A percentile compares a stretch with the other conserved stretches of the same genome.
These are phyloP conservation scores for Nelumbo lutea DNA, from an alignment of 164 flowering plant genomes.

Conservation along the genomic window DNA sequence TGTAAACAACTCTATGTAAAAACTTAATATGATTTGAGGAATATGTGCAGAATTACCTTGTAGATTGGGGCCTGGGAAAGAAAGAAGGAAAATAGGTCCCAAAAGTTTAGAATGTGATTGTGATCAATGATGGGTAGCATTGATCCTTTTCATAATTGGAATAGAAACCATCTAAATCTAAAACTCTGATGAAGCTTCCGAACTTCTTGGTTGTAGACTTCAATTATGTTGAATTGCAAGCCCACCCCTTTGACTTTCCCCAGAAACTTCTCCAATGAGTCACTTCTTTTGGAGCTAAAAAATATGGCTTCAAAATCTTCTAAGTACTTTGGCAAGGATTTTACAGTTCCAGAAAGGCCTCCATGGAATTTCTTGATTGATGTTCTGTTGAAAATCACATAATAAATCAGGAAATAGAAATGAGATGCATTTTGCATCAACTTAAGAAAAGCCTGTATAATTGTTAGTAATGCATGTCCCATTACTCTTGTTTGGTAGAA, in stretches of 20 bases:
- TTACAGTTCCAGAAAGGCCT: constrained; percentile 62
- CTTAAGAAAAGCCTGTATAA: background rate
- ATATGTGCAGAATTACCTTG: constrained; percentile 1
- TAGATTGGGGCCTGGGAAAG: background rate
- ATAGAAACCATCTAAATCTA: constrained; percentile 41
- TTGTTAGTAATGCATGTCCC: background rate
- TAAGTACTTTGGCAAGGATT: constrained; percentile 40
- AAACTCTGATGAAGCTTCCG: constrained; percentile 53
- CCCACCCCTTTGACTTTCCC: constrained; percentile 44
- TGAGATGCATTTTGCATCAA: background rate
- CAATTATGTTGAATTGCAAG: constrained; percentile 43
- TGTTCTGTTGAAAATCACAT: constrained; percentile 53
- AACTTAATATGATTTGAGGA: background rate
- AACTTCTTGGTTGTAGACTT: constrained; percentile 58
- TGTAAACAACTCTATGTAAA: background rate
- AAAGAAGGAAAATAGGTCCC: background rate
- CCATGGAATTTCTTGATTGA: constrained; percentile 83
- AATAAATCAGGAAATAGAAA: constrained; percentile 4
- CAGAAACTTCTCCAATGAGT: constrained; percentile 71
- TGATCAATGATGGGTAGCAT: constrained; percentile 75
- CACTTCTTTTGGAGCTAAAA: constrained; percentile 77
- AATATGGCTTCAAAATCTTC: constrained; percentile 69
- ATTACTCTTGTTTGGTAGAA: too few species aligned
- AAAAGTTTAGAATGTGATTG: constrained; percentile 44
- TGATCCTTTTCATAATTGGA: constrained; percentile 80